Percentiles rank a stretch among this genome's conserved stretches.
Conservation (phyloP, 768 basidiomycete species). For the Rhodosporidiobolus odoratus region DNA sequence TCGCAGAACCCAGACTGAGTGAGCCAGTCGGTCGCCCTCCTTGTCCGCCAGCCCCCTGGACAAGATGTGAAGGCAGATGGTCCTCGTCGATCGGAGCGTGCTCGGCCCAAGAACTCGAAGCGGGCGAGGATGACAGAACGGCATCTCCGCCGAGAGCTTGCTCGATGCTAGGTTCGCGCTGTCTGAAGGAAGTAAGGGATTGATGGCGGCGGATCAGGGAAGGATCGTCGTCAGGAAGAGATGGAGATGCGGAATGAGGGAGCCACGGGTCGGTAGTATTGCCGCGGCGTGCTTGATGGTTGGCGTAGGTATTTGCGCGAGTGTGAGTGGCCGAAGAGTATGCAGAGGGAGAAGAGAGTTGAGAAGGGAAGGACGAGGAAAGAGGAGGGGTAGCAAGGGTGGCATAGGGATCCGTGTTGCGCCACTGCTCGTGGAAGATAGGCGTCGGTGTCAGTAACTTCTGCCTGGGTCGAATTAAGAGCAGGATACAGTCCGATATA, state of each 20-base stretch:
- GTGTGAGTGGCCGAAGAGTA: background rate
- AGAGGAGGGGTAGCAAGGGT: conserved; percentile 21
- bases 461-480: too few relatives aligned
- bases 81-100: background rate
- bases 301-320: conserved; percentile 3
- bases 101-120: background rate
- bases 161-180: conserved; percentile 16
- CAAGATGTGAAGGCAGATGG: background rate
- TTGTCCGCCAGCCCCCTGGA: too few relatives aligned
- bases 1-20: background rate
- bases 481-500: too few relatives aligned
- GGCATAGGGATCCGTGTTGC: conserved; percentile 23
- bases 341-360: conserved; percentile 28
- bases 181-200: conserved; percentile 12
- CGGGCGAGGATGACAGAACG: conserved; percentile 21
- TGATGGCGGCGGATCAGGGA: conserved; percentile 28
- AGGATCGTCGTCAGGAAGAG: conserved; percentile 6
- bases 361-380: conserved; percentile 19
- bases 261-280: conserved; percentile 30
- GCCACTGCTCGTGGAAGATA: conserved; percentile 2
- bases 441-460: background rate
- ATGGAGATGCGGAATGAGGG: background rate
- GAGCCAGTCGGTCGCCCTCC: background rate
- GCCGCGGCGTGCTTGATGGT: background rate
- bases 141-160: conserved; percentile 12